Evolutionary conservation across 345 rosid genomes (phyloP).

Genomic region (Eucalyptus viminalis): DNA sequence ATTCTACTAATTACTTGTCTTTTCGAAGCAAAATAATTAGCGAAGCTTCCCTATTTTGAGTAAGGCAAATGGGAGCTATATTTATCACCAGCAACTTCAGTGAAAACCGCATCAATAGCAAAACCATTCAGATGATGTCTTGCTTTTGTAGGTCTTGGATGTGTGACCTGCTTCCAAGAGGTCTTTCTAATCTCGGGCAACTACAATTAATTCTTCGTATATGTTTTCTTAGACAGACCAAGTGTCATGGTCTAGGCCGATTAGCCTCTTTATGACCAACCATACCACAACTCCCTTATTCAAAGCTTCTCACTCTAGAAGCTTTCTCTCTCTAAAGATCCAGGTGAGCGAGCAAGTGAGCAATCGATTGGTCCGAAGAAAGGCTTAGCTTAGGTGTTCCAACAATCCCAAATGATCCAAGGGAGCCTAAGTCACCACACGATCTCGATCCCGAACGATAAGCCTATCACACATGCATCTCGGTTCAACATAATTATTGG

Average conservation of each 20-base stretch:
- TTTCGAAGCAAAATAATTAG: background rate
- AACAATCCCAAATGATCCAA: too few relatives aligned
- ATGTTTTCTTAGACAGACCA: background rate
- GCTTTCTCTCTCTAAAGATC: too few relatives aligned
- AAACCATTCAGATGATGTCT: background rate
- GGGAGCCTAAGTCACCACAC: too few relatives aligned
- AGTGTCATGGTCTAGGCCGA: background rate
- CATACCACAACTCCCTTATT: background rate
- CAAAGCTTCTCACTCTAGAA: too few relatives aligned
- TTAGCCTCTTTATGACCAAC: background rate
- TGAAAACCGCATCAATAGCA: background rate
- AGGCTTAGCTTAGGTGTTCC: too few relatives aligned
- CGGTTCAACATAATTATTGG: background rate
- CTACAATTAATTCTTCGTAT: background rate
- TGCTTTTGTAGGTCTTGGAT: background rate
- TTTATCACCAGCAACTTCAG: background rate
- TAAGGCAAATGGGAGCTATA: background rate
- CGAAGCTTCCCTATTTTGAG: background rate
- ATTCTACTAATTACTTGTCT: background rate
- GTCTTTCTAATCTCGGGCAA: background rate
- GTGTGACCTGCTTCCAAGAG: background rate
- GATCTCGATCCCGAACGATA: fast-evolving
- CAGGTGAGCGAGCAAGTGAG: too few relatives aligned
- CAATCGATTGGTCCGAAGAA: fast-evolving
- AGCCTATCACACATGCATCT: background rate